phyloP scores from a whole-genome alignment of 106 monocot species.

The Allium fistulosum region DNA sequence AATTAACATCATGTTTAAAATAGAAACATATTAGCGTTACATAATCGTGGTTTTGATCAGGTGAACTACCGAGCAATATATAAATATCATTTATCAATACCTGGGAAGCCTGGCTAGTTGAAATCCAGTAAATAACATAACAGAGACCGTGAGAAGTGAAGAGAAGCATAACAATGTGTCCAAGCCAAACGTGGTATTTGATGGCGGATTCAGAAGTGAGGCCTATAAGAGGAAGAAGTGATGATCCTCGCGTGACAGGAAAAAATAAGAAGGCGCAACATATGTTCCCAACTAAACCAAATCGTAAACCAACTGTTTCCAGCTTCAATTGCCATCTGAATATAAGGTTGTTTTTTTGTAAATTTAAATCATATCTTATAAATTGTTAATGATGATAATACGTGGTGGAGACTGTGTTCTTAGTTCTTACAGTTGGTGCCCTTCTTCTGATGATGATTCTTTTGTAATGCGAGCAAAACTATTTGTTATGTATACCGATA shows the following conservation, averaged over 20 bases:
- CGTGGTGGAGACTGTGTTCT: neutral
- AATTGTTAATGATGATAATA: too few relatives aligned
- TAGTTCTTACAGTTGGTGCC: constrained; percentile 15
- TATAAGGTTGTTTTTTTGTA: too few relatives aligned
- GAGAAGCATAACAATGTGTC: constrained; percentile 56
- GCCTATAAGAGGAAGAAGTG: constrained; percentile 63
- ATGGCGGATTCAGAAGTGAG: constrained; percentile 66
- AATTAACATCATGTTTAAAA: neutral
- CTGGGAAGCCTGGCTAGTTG: constrained; percentile 31
- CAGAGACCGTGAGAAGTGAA: constrained; percentile 52
- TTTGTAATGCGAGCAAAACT: constrained; percentile 17
- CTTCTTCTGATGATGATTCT: neutral
- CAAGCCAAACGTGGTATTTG: constrained; percentile 86
- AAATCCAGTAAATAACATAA: constrained; percentile 49
- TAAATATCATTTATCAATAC: neutral
- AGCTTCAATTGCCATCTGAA: constrained; percentile 62
- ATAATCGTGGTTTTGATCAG: too few relatives aligned
- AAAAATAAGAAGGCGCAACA: constrained; percentile 80
- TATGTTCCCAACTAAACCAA: constrained; percentile 53
- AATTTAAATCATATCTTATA: too few relatives aligned
- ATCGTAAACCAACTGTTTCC: constrained; percentile 15
- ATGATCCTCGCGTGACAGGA: constrained; percentile 54
- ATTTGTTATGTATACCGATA: constrained; percentile 14
- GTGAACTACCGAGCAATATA: neutral
- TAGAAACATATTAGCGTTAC: too few relatives aligned